Conservation (phyloP, 129 eudicot genomes). For the Sambucus nigra region DNA sequence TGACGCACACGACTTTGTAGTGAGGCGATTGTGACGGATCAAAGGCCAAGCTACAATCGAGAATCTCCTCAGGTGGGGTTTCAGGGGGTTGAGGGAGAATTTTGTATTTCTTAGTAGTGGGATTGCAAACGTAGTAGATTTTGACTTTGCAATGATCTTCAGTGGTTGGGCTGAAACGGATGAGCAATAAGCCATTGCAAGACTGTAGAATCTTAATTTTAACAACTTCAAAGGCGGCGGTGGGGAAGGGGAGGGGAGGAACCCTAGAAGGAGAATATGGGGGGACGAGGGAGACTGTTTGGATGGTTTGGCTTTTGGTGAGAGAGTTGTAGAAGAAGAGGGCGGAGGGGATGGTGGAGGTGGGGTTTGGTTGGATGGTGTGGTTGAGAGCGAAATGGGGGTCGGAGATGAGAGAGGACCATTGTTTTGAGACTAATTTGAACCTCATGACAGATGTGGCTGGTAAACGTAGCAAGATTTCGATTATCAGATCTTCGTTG, state of each 20-base stretch:
- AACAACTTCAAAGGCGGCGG: neutral
- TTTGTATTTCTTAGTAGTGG: constrained; percentile 14
- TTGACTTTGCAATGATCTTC: neutral
- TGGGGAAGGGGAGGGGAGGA: neutral
- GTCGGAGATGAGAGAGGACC: constrained; percentile 18
- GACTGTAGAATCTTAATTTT: constrained; percentile 4
- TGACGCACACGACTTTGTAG: constrained; percentile 19
- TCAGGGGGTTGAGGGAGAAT: neutral
- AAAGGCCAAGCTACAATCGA: constrained; percentile 6
- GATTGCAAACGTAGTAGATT: constrained; percentile 15
- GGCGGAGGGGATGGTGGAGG: constrained; percentile 2
- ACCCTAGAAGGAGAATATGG: neutral
- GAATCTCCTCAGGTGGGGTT: neutral
- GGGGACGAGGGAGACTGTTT: constrained; percentile 1
- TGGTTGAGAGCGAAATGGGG: constrained; percentile 10
- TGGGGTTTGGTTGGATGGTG: neutral
- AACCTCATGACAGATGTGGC: constrained; percentile 12
- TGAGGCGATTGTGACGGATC: constrained; percentile 16
- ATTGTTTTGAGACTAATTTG: constrained; percentile 13
- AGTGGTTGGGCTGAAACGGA: neutral
- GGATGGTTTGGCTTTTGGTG: neutral
- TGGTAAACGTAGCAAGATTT: constrained; percentile 18
- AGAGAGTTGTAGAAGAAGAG: neutral
- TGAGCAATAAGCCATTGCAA: constrained; percentile 10
- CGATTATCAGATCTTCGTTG: constrained; percentile 6